Conservation (phyloP, 768 basidiomycete species). For the Melanogaster broomeanus region DNA sequence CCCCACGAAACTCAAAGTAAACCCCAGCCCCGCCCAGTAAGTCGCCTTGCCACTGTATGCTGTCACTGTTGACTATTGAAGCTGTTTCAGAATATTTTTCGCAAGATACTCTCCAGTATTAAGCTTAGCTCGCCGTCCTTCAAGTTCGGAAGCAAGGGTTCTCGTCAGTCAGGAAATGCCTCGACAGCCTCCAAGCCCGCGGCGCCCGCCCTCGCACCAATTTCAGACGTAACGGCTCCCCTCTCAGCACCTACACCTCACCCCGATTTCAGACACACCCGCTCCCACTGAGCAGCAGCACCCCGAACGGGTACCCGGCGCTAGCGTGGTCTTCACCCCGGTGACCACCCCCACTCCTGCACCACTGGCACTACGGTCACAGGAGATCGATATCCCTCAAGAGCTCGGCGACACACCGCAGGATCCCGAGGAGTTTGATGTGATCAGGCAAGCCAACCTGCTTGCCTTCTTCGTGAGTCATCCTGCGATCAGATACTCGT, state of each 20-base stretch:
- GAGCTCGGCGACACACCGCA: constrained; percentile 1
- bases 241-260: too few relatives aligned
- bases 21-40: background rate
- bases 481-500: too few relatives aligned
- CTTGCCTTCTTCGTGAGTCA: too few relatives aligned
- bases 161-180: too few relatives aligned
- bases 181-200: too few relatives aligned
- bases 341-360: background rate
- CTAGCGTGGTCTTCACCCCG: constrained; percentile 1
- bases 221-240: too few relatives aligned
- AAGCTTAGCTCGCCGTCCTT: background rate
- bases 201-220: too few relatives aligned
- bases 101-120: background rate
- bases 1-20: background rate
- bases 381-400: background rate
- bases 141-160: background rate
- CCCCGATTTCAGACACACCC: background rate
- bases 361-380: background rate
- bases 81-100: background rate
- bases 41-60: background rate
- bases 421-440: too few relatives aligned
- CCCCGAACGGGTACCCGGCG: constrained; percentile 2
- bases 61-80: too few relatives aligned
- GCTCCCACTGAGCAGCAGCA: background rate
- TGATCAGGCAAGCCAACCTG: too few relatives aligned